Evolutionary conservation across 2,329 filamentous ascomycete genomes (phyloP), one percentile per base, ranked within the genome.

Genomic region (Colletotrichum endophyticum): DNA sequence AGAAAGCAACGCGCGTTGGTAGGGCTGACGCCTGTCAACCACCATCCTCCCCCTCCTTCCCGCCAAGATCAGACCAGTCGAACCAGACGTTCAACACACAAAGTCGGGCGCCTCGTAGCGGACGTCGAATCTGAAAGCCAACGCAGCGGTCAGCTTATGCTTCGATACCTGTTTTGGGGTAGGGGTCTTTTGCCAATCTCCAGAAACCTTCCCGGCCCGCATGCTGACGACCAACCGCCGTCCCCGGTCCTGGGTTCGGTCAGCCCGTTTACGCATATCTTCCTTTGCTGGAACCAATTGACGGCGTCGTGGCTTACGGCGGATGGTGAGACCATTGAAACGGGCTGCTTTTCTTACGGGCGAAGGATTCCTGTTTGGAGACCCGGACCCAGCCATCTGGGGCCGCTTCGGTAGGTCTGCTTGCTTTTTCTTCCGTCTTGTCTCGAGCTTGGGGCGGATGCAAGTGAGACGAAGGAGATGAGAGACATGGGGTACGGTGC

Each of bases 141-240:
- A 27, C 36, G 63, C 19, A n/a, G 66, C 53, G 53, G 66, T 69
- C 66, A 69, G 66, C 66, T 69, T 69, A 69, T 44, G 62, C 32
- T 56, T 61, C 32, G 53, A 57, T 69, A 16, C 66, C 66, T 69
- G 16, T 59, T 69, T 36, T 25, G 63, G 63, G 66, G 30, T 32
- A 32, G 27, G 57, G 57, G 19, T 34, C n/a, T 27, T 62, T 32
- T 22, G 32, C 28, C 59, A 34, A 32, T 39, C n/a, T 68, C n/a
- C 53, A 39, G n/a, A 28, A 22, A 22, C 27, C 8, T 82, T 83
- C 32, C 77, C 2, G 81, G 76, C 1, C 81, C 81, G 5, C 83
- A 81, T 83, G 19, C 74, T 82, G 22, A 83, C 82, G 12, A 22
- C 44, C 44, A 53, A 53, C 44, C 44, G n/a, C 44, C 44, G 44